phyloP scores from a whole-genome alignment of 345 rosid species.

The Populus davidiana region DNA sequence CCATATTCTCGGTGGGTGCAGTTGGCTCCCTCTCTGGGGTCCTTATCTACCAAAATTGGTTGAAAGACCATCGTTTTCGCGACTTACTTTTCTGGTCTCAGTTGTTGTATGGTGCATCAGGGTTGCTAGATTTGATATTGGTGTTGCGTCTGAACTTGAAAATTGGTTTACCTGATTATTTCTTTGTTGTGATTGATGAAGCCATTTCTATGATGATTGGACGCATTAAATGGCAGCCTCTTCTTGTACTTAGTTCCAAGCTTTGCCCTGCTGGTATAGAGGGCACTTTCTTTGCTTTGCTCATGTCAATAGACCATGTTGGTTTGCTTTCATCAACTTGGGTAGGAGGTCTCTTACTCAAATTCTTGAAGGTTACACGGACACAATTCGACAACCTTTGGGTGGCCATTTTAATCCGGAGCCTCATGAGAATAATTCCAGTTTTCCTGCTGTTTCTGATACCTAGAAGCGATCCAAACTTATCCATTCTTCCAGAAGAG shows the following conservation, averaged over 20 bases:
- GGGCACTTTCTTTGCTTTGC: constrained; percentile 74
- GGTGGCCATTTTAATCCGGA: constrained; percentile 62
- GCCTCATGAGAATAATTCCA: constrained; percentile 54
- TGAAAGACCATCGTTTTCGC: constrained; percentile 56
- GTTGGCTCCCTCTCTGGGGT: constrained; percentile 69
- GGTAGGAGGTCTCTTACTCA: constrained; percentile 64
- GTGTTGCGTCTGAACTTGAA: constrained; percentile 63
- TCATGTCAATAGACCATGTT: constrained; percentile 68
- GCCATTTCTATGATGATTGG: constrained; percentile 48
- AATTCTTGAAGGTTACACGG: constrained; percentile 50
- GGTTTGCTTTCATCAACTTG: constrained; percentile 56
- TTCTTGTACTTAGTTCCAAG: constrained; percentile 74
- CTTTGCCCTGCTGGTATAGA: constrained; percentile 72
- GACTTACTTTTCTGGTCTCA: constrained; percentile 63
- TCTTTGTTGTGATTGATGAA: constrained; percentile 65
- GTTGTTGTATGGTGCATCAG: constrained; percentile 51
- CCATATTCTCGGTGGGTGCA: constrained; percentile 57
- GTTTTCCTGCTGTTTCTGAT: constrained; percentile 54
- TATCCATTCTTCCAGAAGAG: constrained; percentile 48
- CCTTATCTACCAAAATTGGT: constrained; percentile 51
- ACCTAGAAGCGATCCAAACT: constrained; percentile 51
- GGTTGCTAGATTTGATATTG: constrained; percentile 59
- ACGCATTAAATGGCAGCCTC: constrained; percentile 66
- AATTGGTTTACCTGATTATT: constrained; percentile 59
- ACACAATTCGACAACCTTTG: constrained; percentile 62